phyloP scores from a whole-genome alignment of 176 grass and related monocot genomes.

The Bonia amplexicaulis region DNA sequence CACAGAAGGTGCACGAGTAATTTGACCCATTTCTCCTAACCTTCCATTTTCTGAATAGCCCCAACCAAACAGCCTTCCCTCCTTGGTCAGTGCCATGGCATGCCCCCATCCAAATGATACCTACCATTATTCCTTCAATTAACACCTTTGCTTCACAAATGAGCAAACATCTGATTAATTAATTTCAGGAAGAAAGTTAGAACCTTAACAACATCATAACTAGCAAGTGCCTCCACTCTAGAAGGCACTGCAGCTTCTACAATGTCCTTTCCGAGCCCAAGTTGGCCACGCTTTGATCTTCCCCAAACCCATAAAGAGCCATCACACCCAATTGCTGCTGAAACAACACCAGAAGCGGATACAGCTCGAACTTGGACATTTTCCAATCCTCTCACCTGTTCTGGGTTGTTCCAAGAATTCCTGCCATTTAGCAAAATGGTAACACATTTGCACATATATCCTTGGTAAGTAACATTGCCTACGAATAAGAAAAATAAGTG shows the following conservation, averaged over 20 bases:
- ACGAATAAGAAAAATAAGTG: neutral
- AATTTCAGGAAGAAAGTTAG: neutral
- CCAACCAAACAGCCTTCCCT: no score
- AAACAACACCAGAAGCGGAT: conserved; percentile 82
- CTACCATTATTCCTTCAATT: no score
- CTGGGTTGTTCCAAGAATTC: conserved; percentile 67
- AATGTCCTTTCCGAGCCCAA: conserved; percentile 70
- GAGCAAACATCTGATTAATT: no score
- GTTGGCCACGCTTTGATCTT: conserved; percentile 84
- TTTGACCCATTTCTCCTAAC: no score
- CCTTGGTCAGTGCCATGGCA: no score
- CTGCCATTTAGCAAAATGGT: conserved; percentile 35
- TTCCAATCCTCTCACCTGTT: conserved; percentile 70
- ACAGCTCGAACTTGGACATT: conserved; percentile 60
- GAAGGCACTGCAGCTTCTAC: conserved; percentile 44
- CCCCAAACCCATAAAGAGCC: conserved; percentile 86
- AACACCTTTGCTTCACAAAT: no score
- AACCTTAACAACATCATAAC: conserved; percentile 70
- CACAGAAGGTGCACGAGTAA: no score
- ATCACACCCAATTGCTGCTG: conserved; percentile 65
- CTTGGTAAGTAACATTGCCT: neutral
- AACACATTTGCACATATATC: neutral
- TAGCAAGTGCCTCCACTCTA: conserved; percentile 56
- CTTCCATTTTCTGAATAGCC: no score
- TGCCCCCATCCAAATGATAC: no score